Evolutionary conservation across 2,329 filamentous ascomycete genomes (phyloP), one percentile per base, ranked within the genome.

Genomic region (Fusarium oxysporum): DNA sequence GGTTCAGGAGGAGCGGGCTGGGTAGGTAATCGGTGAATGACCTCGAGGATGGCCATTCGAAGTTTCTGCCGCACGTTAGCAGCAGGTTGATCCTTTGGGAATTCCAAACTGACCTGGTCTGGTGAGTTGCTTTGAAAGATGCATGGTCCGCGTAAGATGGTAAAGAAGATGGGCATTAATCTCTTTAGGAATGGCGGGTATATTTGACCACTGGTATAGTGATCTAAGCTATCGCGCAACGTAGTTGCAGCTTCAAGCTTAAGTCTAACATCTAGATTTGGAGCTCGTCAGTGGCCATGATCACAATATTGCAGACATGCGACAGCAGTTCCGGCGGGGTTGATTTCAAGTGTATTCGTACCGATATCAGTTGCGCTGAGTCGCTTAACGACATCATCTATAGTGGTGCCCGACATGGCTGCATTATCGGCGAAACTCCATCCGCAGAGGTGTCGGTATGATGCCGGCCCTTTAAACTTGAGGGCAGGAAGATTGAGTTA

Each of bases 31-130:
- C 96, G 91, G 82, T 98, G 95, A 35, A 99, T 87, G 75, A 98
- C 97, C 83, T 99, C 97, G 76, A 99, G 92, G 54, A 97, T 89
- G 81, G 93, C 97, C 81, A 96, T 96, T 72, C 96, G 94, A 74
- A 99, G 86, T 89, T 95, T 97, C 91, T 94, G 75, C 44, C 23
- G 10, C 4, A 17, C 5, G 60, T 81, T 65, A 80, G 77, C 51
- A 51, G 47, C 19, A 35, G 19, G 8, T 59, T 13, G 12, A 44
- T 43, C 23, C 28, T 28, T 14, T 37, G 23, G 9, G 8, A 23
- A 21, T 28, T 37, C 28, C 17, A 37, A 47, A 72, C 88, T 80
- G 82, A 95, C 93, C 88, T 98, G 96, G 80, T 99, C 96, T 58
- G 91, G 88, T 5, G 94, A 97, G 78, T 92, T 94, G 81, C 93